phyloP scores from a whole-genome alignment of 352 stramenopile genomes.

The Phytophthora gonapodyides region DNA sequence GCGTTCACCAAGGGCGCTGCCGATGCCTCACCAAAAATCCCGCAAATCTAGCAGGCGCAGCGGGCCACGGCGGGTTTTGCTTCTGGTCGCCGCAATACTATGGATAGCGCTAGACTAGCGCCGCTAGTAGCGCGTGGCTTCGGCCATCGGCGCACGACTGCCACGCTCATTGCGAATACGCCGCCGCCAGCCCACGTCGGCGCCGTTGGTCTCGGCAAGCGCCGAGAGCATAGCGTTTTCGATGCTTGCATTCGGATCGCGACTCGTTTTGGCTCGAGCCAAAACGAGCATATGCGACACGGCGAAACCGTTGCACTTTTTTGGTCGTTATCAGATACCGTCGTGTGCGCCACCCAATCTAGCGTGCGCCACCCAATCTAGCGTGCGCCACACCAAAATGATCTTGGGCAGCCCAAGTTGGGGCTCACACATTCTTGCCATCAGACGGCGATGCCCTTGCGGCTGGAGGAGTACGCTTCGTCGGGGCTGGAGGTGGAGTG shows the following conservation, averaged over 20 bases:
- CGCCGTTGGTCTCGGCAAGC: constrained; percentile 1
- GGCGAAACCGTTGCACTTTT: background rate
- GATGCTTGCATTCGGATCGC: background rate
- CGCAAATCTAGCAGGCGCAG: constrained; percentile 10
- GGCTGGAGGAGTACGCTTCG: constrained; percentile 73
- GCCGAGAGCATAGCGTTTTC: constrained; percentile 3
- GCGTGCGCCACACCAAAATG: constrained; percentile 20
- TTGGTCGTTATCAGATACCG: constrained; percentile 16
- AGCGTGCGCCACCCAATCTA: background rate
- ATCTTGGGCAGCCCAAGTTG: constrained; percentile 12
- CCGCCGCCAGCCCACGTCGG: background rate
- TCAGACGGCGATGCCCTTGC: constrained; percentile 27
- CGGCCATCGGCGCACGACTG: background rate
- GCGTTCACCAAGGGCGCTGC: constrained; percentile 6
- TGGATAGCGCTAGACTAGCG: no score
- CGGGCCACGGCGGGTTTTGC: no score
- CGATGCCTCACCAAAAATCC: constrained; percentile 1
- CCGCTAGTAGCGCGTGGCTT: background rate
- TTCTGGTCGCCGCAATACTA: no score
- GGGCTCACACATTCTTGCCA: background rate
- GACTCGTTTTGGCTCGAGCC: background rate
- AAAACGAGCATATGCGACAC: constrained; percentile 20
- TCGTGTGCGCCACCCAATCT: background rate
- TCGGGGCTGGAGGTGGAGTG: constrained; percentile 31
- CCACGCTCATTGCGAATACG: constrained; percentile 10